These are phyloP conservation scores for Amaranthus palmeri DNA, from an alignment of 148 eudicot species.

Conservation along the genomic window DNA sequence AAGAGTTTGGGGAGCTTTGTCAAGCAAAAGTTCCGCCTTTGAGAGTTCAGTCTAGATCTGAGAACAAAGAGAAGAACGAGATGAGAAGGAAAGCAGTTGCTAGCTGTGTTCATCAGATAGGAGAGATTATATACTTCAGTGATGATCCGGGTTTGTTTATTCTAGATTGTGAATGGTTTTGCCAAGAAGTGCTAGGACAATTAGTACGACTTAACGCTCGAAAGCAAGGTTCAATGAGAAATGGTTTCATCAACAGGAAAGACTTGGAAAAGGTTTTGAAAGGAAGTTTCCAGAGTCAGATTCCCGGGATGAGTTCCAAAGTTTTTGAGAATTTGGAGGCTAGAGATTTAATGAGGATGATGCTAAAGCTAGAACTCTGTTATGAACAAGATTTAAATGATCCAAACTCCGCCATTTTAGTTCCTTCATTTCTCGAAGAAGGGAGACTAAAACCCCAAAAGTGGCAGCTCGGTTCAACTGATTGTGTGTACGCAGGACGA, in stretches of 20 bases:
- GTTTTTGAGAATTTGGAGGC: conserved; percentile 58
- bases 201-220: conserved; percentile 43
- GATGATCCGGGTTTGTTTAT: conserved; percentile 65
- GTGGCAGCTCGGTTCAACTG: conserved; percentile 58
- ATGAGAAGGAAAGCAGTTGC: conserved; percentile 72
- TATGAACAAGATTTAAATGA: conserved; percentile 66
- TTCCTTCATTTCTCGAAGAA: conserved; percentile 76
- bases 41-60: conserved; percentile 59
- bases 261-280: conserved; percentile 66
- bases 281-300: conserved; percentile 65
- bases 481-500: conserved; percentile 65
- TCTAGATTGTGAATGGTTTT: conserved; percentile 85
- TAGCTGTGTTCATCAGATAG: conserved; percentile 71
- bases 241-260: conserved; percentile 64
- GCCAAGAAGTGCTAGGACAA: conserved; percentile 65
- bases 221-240: conserved; percentile 37
- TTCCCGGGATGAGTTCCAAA: conserved; percentile 62
- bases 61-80: conserved; percentile 60
- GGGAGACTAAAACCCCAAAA: conserved; percentile 63
- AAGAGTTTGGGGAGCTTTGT: conserved; percentile 70
- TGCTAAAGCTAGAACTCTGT: conserved; percentile 78
- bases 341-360: conserved; percentile 63
- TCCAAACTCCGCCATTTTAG: conserved; percentile 50
- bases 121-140: conserved; percentile 75
- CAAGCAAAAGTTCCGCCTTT: conserved; percentile 67